Base-by-base conservation (phyloP, 257 asterid genomes). In the Nicotiana undulata region DNA sequence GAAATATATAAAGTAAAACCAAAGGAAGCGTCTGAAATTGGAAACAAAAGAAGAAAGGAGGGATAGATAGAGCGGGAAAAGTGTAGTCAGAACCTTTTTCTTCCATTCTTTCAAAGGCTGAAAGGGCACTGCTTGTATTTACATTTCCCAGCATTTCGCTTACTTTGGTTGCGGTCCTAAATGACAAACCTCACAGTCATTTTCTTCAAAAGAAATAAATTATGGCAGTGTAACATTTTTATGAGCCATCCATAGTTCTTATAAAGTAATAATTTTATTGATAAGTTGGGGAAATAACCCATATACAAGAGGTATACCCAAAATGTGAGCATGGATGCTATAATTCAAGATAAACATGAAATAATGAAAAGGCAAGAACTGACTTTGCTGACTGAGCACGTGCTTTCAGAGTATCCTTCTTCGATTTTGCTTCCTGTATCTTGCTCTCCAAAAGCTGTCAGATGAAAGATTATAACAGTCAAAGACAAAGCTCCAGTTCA, bases 311-410 rank as follows among this genome's bases (percentile, higher is more conserved):
- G 60, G 65, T 52, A 67, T 37, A 81, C 24, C 16, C 78, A 72
- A 72, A 46, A 24, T 46, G 22, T 46, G 22, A 24, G 59, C 32
- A 56, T 72, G 60, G 61, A 49, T 74, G 26, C 49, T 49, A 55
- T 49, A 24, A 74, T 74, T 46, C 63, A 49, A 20, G 24, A 26
- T 49, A 26, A 49, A 15, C 8, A 49, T 74, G 79, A 68, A 29
- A 63, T 1, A 8, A 40, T 56, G 56, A 75, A 1, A 75, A 85
- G 83, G 78, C 60, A 46, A 81, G 85, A 83, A 86, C 97, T 80
- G 56, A 96, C 99, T 96, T 96, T 81, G 99, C 99, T 79, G 99
- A 90, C 67, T 96, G 99, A 63, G 99, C 99, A 68, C 99, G 92
- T 53, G 99, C 98, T 94, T 92, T 96, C 81, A 96, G 89, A 79